A percentile compares a stretch with the other conserved stretches of the same genome.
phyloP scores from a whole-genome alignment of 1,284 basidiomycete genomes.

The Anthracocystis panici-leucophaei region DNA sequence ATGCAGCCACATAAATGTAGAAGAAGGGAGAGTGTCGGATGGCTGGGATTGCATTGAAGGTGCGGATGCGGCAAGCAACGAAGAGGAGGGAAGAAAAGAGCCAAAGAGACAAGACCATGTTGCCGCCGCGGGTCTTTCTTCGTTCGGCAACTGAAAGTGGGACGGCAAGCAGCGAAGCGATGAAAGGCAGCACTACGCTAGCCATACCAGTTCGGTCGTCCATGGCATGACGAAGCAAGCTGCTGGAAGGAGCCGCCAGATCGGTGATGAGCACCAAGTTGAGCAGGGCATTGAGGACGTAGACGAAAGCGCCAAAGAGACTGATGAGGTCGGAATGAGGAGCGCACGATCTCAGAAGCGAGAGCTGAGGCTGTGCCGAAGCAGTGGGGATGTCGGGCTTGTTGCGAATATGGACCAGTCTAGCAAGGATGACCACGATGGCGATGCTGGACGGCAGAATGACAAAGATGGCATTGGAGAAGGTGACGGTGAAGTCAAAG shows the following conservation, averaged over 20 bases:
- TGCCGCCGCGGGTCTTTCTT: slow-evolving; percentile 45
- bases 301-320: slow-evolving; percentile 33
- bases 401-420: slow-evolving; percentile 20
- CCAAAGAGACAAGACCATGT: slow-evolving; percentile 49
- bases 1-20: slow-evolving; percentile 32
- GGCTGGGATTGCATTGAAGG: slow-evolving; percentile 39
- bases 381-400: slow-evolving; percentile 32
- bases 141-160: slow-evolving; percentile 40
- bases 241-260: slow-evolving; percentile 19
- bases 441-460: slow-evolving; percentile 43
- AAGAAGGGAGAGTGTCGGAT: slow-evolving; percentile 40
- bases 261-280: slow-evolving; percentile 24
- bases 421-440: slow-evolving; percentile 22
- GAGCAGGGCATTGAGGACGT: slow-evolving; percentile 34
- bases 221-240: slow-evolving; percentile 16
- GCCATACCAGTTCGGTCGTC: slow-evolving; percentile 19
- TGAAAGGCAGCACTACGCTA: slow-evolving; percentile 36
- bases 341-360: slow-evolving; percentile 23
- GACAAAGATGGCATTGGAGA: slow-evolving; percentile 49
- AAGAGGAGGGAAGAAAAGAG: slow-evolving; percentile 44
- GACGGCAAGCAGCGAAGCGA: slow-evolving; percentile 31
- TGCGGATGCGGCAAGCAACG: slow-evolving; percentile 49
- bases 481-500: slow-evolving; percentile 60
- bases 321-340: slow-evolving; percentile 40
- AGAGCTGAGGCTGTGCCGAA: slow-evolving; percentile 14